A percentile compares a stretch with the other conserved stretches of the same genome.
Evolutionary conservation across 169 alveolate genomes (phyloP).

Genomic region (Hammondia hammondi): DNA sequence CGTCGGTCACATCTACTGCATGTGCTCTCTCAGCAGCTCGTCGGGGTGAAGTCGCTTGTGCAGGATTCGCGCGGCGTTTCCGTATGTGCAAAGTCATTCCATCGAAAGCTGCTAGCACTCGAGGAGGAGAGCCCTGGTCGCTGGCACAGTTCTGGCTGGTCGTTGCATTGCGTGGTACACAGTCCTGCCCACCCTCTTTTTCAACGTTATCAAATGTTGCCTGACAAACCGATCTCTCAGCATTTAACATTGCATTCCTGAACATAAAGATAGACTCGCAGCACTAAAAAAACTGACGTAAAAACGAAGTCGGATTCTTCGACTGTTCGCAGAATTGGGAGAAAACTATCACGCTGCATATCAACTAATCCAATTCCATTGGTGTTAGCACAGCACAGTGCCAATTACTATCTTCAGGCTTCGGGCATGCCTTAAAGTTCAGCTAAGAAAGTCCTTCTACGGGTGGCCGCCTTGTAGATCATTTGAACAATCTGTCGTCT

Average conservation of each 20-base stretch:
- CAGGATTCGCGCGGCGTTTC: neutral
- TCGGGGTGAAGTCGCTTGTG: neutral
- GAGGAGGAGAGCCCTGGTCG: neutral
- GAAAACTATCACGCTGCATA: no score
- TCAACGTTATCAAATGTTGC: neutral
- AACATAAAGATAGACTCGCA: neutral
- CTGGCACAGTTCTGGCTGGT: neutral
- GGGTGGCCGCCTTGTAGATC: no score
- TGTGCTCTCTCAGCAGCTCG: neutral
- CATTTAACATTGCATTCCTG: neutral
- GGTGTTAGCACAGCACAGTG: no score
- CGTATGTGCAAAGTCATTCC: slow-evolving; percentile 11
- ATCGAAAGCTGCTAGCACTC: slow-evolving; percentile 26
- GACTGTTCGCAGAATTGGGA: no score
- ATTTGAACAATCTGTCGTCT: no score
- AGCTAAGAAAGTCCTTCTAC: no score
- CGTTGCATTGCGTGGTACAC: neutral
- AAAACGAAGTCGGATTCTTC: no score
- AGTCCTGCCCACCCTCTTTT: neutral
- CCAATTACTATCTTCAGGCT: no score
- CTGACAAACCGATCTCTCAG: neutral
- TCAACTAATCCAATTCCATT: no score
- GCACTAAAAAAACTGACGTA: no score
- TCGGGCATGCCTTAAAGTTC: no score
- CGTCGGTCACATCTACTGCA: neutral